Percentiles rank a stretch among this genome's conserved stretches.
Evolutionary conservation across 2,329 filamentous ascomycete genomes (phyloP).

Genomic region (Eurotiales sp.): DNA sequence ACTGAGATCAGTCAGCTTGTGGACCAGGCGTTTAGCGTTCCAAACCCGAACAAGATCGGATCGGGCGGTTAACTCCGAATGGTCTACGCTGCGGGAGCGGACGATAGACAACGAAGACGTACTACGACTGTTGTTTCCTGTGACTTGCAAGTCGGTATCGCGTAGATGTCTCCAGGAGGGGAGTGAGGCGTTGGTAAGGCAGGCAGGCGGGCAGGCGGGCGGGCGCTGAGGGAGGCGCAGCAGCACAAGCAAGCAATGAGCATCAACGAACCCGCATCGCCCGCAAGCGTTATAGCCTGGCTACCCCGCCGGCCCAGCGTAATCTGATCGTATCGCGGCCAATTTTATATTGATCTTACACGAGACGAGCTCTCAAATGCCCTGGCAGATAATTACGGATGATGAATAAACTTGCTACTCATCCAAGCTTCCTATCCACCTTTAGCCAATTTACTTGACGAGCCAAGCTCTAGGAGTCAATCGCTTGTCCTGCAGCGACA

Average conservation of each 20-base stretch:
- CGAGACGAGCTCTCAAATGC: too few relatives aligned
- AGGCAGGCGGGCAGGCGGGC: too few relatives aligned
- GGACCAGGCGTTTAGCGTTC: neutral
- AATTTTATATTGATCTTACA: too few relatives aligned
- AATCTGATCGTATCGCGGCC: neutral
- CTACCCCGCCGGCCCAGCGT: slow-evolving; percentile 4
- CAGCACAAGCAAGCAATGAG: slow-evolving; percentile 1
- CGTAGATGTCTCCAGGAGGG: too few relatives aligned
- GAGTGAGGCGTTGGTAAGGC: neutral
- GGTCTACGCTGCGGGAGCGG: neutral
- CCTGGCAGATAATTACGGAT: too few relatives aligned
- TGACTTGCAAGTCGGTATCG: too few relatives aligned
- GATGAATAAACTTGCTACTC: too few relatives aligned
- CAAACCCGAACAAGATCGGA: neutral
- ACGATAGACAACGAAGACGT: neutral
- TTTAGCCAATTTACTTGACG: too few relatives aligned
- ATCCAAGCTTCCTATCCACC: too few relatives aligned
- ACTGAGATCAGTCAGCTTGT: neutral
- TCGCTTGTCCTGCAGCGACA: too few relatives aligned
- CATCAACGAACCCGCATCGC: neutral
- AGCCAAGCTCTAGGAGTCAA: too few relatives aligned
- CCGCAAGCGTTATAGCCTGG: neutral
- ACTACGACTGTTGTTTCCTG: too few relatives aligned
- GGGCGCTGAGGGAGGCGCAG: slow-evolving; percentile 4
- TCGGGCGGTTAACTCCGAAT: neutral